Percentiles rank a stretch among this genome's conserved stretches.
Evolutionary conservation across 352 stramenopile genomes (phyloP).

Genomic region (Pythium sp.): DNA sequence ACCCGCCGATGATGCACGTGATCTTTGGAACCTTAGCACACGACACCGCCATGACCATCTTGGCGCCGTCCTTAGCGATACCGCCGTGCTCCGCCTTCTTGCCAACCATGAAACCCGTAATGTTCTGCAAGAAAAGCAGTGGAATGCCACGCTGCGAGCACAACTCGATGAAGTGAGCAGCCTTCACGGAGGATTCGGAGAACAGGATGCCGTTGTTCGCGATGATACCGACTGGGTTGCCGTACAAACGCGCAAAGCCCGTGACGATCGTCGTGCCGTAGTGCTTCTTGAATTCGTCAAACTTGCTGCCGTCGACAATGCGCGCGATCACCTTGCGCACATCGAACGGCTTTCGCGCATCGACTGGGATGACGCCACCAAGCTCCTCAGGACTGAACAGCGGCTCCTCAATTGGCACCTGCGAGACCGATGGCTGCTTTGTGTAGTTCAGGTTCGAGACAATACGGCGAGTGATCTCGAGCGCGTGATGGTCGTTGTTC

Average conservation of each 20-base stretch:
- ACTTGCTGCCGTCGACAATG: constrained; percentile 91
- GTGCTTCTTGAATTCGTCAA: constrained; percentile 88
- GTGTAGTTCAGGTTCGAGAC: constrained; percentile 88
- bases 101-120: neutral
- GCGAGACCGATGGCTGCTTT: neutral
- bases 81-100: neutral
- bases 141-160: constrained; percentile 95
- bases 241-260: constrained; percentile 95
- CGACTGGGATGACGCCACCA: constrained; percentile 91
- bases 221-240: constrained; percentile 95
- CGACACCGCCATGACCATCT: constrained; percentile 95
- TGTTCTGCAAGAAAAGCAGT: constrained; percentile 95
- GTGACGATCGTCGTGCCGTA: constrained; percentile 98
- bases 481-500: constrained; percentile 94
- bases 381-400: constrained; percentile 92
- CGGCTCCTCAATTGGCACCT: constrained; percentile 31
- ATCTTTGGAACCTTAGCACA: constrained; percentile 95
- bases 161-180: constrained; percentile 97
- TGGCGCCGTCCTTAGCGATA: constrained; percentile 93
- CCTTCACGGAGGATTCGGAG: constrained; percentile 91
- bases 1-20: constrained; percentile 94
- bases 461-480: constrained; percentile 89
- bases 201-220: constrained; percentile 99
- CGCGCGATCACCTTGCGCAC: constrained; percentile 95
- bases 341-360: constrained; percentile 78